A percentile compares a stretch with the other conserved stretches of the same genome.
phyloP scores from a whole-genome alignment of 1,284 basidiomycete genomes.

The Microbotryum intermedium region DNA sequence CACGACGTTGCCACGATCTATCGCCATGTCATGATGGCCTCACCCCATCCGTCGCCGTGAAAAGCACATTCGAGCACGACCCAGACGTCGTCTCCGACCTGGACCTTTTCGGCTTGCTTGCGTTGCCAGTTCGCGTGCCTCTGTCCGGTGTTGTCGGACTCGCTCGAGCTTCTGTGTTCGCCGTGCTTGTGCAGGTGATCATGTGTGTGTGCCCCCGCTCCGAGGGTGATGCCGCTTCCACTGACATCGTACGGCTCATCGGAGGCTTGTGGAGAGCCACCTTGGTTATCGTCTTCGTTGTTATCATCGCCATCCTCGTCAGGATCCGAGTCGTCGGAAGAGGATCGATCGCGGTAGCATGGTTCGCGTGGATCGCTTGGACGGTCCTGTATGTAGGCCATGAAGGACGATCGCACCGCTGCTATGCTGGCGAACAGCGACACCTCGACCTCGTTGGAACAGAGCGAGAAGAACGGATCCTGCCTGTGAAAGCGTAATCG shows the following conservation, averaged over 20 bases:
- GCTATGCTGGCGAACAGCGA: constrained; percentile 27
- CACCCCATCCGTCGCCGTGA: constrained; percentile 24
- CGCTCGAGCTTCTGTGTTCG: neutral
- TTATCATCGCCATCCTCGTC: neutral
- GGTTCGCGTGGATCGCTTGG: neutral
- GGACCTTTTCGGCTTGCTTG: neutral
- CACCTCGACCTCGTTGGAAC: constrained; percentile 29
- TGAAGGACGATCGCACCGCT: constrained; percentile 19
- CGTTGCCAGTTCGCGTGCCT: neutral
- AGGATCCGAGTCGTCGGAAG: neutral
- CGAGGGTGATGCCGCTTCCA: constrained; percentile 1
- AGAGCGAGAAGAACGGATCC: constrained; percentile 31
- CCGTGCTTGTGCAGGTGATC: neutral
- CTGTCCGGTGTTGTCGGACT: neutral
- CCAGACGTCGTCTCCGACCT: constrained; percentile 24
- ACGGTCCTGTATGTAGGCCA: constrained; percentile 1
- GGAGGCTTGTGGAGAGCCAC: neutral
- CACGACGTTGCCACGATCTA: neutral
- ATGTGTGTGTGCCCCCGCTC: neutral
- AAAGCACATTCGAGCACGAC: constrained; percentile 29
- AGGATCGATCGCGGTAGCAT: neutral
- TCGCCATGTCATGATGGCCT: neutral
- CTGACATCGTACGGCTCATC: neutral
- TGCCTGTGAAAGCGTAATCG: neutral
- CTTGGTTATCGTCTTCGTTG: neutral